phyloP scores from a whole-genome alignment of 257 asterid species.

The Gentiana macrophylla region DNA sequence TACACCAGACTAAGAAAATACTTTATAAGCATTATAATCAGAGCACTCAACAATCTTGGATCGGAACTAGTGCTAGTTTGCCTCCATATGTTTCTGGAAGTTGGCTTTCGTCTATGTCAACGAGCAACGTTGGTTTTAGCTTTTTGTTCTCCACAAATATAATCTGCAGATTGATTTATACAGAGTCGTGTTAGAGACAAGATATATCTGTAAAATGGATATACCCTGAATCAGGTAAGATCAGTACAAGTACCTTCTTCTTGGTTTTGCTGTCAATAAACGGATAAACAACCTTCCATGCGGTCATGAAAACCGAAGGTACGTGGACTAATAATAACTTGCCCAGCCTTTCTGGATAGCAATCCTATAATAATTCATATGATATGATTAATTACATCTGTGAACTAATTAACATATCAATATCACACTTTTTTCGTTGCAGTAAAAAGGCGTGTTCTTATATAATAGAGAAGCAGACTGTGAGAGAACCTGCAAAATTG shows the following conservation, averaged over 20 bases:
- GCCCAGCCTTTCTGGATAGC: conserved; percentile 91
- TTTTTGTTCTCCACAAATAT: conserved; percentile 61
- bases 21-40: neutral
- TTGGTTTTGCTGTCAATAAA: conserved; percentile 73
- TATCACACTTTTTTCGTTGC: neutral
- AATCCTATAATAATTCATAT: conserved; percentile 36
- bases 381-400: neutral
- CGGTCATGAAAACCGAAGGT: conserved; percentile 78
- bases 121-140: conserved; percentile 35
- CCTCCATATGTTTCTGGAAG: conserved; percentile 65
- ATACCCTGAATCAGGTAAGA: neutral
- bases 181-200: neutral
- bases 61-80: conserved; percentile 50
- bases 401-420: neutral
- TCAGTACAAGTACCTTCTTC: conserved; percentile 47
- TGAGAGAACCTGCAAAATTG: conserved; percentile 50
- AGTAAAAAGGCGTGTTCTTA: neutral
- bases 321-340: conserved; percentile 56
- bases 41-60: conserved; percentile 51
- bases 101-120: conserved; percentile 32
- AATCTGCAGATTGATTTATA: conserved; percentile 35
- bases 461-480: neutral
- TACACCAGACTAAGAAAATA: neutral
- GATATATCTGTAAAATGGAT: neutral
- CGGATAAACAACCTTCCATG: conserved; percentile 82